Conservation (phyloP, 768 basidiomycete species). For the Podaxis pistillaris region DNA sequence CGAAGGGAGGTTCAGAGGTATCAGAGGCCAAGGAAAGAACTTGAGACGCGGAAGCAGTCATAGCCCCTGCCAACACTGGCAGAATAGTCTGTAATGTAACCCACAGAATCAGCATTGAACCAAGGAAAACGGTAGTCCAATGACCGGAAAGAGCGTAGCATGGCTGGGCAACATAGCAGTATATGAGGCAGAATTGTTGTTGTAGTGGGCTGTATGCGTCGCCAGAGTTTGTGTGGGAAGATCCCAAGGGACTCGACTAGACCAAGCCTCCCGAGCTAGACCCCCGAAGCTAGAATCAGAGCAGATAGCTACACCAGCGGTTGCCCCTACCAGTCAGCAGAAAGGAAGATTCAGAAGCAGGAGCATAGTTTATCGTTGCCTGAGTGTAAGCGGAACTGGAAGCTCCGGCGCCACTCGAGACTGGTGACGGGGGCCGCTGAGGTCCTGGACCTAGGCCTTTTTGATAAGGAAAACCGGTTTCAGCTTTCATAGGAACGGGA, state of each 20-base stretch:
- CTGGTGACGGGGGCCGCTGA: neutral
- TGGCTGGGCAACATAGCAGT: constrained; percentile 3
- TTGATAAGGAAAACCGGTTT: neutral
- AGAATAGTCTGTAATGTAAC: constrained; percentile 1
- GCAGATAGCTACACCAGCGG: neutral
- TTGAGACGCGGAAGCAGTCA: neutral
- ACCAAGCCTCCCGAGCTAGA: neutral
- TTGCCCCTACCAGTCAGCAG: neutral
- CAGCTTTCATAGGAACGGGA: neutral
- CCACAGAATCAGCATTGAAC: constrained; percentile 1
- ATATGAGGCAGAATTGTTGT: neutral
- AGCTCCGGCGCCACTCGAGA: neutral
- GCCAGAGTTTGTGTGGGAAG: neutral
- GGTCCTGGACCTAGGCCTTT: neutral
- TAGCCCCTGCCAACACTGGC: neutral
- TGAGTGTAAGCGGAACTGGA: neutral
- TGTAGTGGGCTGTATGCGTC: neutral
- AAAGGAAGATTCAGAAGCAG: neutral
- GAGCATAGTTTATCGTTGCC: neutral
- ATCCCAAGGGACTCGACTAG: neutral
- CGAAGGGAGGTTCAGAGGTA: neutral
- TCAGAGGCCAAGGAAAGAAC: neutral
- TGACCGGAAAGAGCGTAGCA: constrained; percentile 13
- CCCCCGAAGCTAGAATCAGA: neutral
- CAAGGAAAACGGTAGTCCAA: neutral